Percentiles rank a stretch among this genome's conserved stretches.
Conservation (phyloP, 2,329 filamentous ascomycete genomes). For the Kalmusia sp. region DNA sequence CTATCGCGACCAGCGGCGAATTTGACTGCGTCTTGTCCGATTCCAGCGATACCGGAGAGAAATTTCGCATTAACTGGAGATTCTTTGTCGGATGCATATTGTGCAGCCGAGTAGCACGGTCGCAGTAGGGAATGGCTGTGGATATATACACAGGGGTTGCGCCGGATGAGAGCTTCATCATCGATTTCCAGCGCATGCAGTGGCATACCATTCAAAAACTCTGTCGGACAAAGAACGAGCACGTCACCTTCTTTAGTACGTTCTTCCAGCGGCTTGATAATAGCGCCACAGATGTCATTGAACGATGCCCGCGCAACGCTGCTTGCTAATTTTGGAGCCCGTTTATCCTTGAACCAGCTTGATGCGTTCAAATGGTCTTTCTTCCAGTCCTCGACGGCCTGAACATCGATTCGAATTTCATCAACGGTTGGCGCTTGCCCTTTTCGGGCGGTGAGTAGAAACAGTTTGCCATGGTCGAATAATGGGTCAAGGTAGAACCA, state of each 20-base stretch:
- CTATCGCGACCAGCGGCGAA: not conserved
- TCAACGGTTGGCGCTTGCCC: conserved; percentile 1
- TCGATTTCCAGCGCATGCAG: conserved; percentile 4
- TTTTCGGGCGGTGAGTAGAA: conserved; percentile 1
- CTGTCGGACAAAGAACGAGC: conserved; percentile 7
- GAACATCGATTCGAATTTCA: not conserved
- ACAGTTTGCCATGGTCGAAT: not conserved
- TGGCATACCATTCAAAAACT: conserved; percentile 3
- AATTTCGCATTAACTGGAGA: not conserved
- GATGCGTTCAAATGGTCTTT: not conserved
- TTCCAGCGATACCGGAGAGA: not conserved
- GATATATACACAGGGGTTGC: conserved; percentile 7
- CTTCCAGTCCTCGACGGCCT: conserved; percentile 3
- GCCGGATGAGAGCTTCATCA: not conserved
- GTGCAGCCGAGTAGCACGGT: conserved; percentile 1
- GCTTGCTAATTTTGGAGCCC: not conserved
- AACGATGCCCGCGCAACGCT: not conserved
- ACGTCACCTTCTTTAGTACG: conserved; percentile 3
- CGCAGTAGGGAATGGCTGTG: conserved; percentile 8
- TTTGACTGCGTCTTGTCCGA: not conserved
- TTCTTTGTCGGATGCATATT: not conserved
- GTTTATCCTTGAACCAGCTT: not conserved
- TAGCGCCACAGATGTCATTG: not conserved
- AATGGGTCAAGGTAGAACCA: conserved; percentile 7
- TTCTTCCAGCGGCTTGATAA: not conserved